Evolutionary conservation across 257 asterid species (phyloP).

Genomic region (Haberlea rhodopensis): DNA sequence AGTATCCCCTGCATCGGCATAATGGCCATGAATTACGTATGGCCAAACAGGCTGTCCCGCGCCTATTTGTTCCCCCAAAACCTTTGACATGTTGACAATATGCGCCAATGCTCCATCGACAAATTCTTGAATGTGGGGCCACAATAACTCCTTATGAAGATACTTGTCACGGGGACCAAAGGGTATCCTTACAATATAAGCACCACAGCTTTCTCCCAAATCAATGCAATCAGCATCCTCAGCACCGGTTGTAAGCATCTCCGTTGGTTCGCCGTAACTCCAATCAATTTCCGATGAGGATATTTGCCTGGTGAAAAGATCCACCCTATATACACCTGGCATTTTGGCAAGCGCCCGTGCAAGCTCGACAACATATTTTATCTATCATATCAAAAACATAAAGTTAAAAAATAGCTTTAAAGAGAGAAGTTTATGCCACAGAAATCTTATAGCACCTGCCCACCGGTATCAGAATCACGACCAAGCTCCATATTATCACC

Average conservation of each 20-base stretch:
- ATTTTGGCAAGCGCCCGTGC: slow-evolving; percentile 76
- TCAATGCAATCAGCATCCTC: slow-evolving; percentile 51
- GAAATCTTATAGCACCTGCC: slow-evolving; percentile 49
- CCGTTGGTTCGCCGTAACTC: slow-evolving; percentile 84
- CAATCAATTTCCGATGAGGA: slow-evolving; percentile 79
- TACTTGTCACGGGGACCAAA: slow-evolving; percentile 78
- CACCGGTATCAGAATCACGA: slow-evolving; percentile 89
- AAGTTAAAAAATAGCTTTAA: slow-evolving; percentile 8
- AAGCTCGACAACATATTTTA: slow-evolving; percentile 74
- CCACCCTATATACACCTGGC: slow-evolving; percentile 80
- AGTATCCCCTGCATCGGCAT: slow-evolving; percentile 89
- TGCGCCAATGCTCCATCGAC: slow-evolving; percentile 82
- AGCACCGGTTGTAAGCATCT: slow-evolving; percentile 60
- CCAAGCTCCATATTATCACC: slow-evolving; percentile 97
- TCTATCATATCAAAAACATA: slow-evolving; percentile 39
- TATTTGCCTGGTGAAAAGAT: slow-evolving; percentile 76
- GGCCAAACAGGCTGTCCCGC: slow-evolving; percentile 80
- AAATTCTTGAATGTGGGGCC: slow-evolving; percentile 82
- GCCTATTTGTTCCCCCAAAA: slow-evolving; percentile 71
- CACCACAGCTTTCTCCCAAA: slow-evolving; percentile 76
- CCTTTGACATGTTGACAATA: slow-evolving; percentile 74
- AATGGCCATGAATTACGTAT: slow-evolving; percentile 77
- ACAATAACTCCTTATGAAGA: slow-evolving; percentile 58
- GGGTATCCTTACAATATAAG: slow-evolving; percentile 72
- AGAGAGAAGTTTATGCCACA: not conserved